phyloP scores from a whole-genome alignment of 164 flowering plant genomes.

The Malania oleifera region DNA sequence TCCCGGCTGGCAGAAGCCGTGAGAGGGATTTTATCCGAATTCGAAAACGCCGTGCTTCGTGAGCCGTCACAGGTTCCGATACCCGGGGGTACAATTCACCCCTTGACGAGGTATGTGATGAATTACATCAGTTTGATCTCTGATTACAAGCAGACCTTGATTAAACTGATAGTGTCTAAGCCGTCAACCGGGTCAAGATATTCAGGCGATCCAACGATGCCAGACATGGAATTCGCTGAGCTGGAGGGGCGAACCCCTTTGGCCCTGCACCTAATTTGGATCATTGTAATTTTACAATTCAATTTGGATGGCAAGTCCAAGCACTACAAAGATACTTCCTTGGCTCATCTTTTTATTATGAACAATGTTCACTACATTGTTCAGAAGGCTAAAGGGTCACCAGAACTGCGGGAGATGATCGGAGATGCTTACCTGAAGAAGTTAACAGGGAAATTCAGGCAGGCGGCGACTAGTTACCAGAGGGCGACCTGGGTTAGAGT shows the following conservation, averaged over 20 bases:
- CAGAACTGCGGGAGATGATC: conserved; percentile 72
- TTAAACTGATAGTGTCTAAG: conserved; percentile 57
- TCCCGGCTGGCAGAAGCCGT: conserved; percentile 75
- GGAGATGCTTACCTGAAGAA: conserved; percentile 67
- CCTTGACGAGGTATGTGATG: conserved; percentile 87
- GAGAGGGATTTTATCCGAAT: conserved; percentile 72
- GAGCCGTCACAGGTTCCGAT: conserved; percentile 71
- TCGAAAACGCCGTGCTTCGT: conserved; percentile 72
- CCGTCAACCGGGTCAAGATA: conserved; percentile 54
- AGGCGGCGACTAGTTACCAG: conserved; percentile 63
- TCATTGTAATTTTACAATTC: conserved; percentile 54
- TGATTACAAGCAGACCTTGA: conserved; percentile 65
- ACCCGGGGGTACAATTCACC: conserved; percentile 86
- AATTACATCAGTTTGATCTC: conserved; percentile 74
- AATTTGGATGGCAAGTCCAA: conserved; percentile 80
- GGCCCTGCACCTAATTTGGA: conserved; percentile 79
- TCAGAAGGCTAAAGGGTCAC: conserved; percentile 67
- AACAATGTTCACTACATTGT: conserved; percentile 85
- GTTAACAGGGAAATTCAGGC: conserved; percentile 53
- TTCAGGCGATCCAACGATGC: conserved; percentile 43
- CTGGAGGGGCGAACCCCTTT: conserved; percentile 47
- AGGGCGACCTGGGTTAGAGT: conserved; percentile 73
- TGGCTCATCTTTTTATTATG: conserved; percentile 74
- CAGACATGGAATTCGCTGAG: conserved; percentile 59
- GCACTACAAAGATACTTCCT: conserved; percentile 61